phyloP scores from a whole-genome alignment of 2,329 filamentous ascomycete genomes.

The Exophiala dermatitidis region DNA sequence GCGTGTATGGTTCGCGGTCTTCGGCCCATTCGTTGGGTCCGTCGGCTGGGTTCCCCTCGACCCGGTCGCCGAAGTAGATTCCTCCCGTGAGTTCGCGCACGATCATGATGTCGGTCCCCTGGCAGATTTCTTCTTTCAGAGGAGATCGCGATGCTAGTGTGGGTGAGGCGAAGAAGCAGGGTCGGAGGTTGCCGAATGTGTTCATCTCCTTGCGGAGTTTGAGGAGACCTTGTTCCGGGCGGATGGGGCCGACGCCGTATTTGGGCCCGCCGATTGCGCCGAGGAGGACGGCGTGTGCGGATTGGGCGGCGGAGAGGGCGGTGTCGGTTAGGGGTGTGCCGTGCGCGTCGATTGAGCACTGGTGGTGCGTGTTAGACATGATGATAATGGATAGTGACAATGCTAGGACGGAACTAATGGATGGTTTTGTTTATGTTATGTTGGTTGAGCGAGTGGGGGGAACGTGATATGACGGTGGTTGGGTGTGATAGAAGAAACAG shows the following conservation, averaged over 20 bases:
- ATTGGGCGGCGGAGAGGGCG: conserved; percentile 73
- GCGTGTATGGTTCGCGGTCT: conserved; percentile 82
- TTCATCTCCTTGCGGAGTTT: conserved; percentile 85
- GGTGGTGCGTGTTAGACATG: background rate
- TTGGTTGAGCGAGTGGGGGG: background rate
- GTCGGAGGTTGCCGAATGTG: conserved; percentile 90
- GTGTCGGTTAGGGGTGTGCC: conserved; percentile 73
- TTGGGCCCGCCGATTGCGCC: conserved; percentile 94
- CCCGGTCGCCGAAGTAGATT: conserved; percentile 90
- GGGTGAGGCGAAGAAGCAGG: conserved; percentile 90
- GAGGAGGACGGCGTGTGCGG: conserved; percentile 81
- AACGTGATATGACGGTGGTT: background rate
- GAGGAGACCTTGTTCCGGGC: conserved; percentile 88
- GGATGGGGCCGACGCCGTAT: conserved; percentile 85
- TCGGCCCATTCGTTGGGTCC: conserved; percentile 56
- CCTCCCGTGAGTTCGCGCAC: conserved; percentile 87
- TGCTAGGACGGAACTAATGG: too few relatives aligned
- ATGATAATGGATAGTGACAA: too few relatives aligned
- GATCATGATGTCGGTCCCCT: conserved; percentile 84
- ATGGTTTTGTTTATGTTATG: background rate
- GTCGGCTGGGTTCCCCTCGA: conserved; percentile 61
- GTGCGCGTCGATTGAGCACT: conserved; percentile 83
- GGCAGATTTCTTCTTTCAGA: conserved; percentile 76
- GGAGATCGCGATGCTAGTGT: conserved; percentile 77
- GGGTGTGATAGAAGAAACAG: too few relatives aligned